These are phyloP conservation scores for Nemophila menziesii DNA, from an alignment of 257 asterid genomes.

Conservation along the genomic window DNA sequence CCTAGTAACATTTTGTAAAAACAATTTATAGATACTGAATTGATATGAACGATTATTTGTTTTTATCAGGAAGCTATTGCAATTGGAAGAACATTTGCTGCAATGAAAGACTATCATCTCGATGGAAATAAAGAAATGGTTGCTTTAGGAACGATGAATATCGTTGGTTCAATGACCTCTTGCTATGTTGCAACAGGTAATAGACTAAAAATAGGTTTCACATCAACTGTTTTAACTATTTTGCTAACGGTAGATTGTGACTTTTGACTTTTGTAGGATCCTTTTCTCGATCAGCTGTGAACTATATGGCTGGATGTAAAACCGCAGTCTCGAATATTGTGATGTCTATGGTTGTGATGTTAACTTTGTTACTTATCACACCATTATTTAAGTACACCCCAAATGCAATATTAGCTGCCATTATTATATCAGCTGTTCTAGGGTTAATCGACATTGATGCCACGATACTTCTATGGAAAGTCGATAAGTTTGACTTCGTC, in stretches of 20 bases:
- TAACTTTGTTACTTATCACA: constrained; percentile 21
- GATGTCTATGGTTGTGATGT: constrained; percentile 29
- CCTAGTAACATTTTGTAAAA: no score
- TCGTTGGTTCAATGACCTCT: constrained; percentile 34
- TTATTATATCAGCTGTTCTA: constrained; percentile 32
- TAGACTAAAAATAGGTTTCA: background rate
- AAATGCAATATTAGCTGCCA: constrained; percentile 25
- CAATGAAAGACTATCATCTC: constrained; percentile 26
- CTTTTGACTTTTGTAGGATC: constrained; percentile 34
- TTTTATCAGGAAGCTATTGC: constrained; percentile 34
- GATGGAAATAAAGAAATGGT: constrained; percentile 42
- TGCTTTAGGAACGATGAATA: constrained; percentile 32
- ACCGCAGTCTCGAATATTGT: constrained; percentile 59
- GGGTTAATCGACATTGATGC: constrained; percentile 29
- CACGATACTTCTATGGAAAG: constrained; percentile 24
- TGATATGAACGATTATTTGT: background rate
- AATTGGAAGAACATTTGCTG: constrained; percentile 34
- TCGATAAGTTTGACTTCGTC: constrained; percentile 32
- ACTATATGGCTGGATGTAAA: constrained; percentile 66
- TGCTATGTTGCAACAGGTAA: constrained; percentile 39
- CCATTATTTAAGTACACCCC: constrained; percentile 31
- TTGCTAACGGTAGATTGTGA: background rate
- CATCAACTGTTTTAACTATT: no score
- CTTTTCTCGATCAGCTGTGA: constrained; percentile 66
- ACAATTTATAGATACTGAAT: background rate